Percentiles rank a stretch among this genome's conserved stretches.
These are phyloP conservation scores for Cinnamomum micranthum DNA, from an alignment of 164 flowering plant species.

Conservation along the genomic window DNA sequence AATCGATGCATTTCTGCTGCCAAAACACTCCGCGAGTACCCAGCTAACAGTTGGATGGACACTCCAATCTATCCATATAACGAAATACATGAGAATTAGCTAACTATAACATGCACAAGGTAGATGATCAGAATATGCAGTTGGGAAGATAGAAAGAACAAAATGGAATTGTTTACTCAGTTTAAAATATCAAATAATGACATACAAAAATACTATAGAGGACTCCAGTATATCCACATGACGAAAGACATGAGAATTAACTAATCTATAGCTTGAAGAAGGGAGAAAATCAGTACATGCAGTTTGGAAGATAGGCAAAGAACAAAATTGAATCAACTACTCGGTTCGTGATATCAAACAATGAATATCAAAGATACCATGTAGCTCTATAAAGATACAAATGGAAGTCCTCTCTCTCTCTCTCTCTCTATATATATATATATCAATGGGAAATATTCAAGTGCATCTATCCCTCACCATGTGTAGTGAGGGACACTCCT, in stretches of 20 bases:
- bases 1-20: slow-evolving; percentile 53
- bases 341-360: not conserved
- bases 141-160: not conserved
- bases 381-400: too few species aligned
- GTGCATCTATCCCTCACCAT: too few species aligned
- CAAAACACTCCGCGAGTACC: slow-evolving; percentile 63
- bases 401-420: too few species aligned
- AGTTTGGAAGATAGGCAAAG: not conserved
- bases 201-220: too few species aligned
- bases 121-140: not conserved
- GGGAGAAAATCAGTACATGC: not conserved
- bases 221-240: too few species aligned
- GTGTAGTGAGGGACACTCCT: too few species aligned
- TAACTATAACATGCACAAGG: not conserved
- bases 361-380: too few species aligned
- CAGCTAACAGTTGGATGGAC: slow-evolving; percentile 87
- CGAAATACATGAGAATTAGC: slow-evolving; percentile 9
- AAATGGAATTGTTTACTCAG: not conserved
- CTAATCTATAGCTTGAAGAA: too few species aligned
- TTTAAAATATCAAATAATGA: not conserved
- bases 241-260: too few species aligned
- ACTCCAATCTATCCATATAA: slow-evolving; percentile 63
- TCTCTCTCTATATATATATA: too few species aligned
- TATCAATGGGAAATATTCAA: too few species aligned
- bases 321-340: not conserved